Base-by-base conservation (phyloP, 2,329 filamentous ascomycete genomes). In the Colletotrichum sojae region DNA sequence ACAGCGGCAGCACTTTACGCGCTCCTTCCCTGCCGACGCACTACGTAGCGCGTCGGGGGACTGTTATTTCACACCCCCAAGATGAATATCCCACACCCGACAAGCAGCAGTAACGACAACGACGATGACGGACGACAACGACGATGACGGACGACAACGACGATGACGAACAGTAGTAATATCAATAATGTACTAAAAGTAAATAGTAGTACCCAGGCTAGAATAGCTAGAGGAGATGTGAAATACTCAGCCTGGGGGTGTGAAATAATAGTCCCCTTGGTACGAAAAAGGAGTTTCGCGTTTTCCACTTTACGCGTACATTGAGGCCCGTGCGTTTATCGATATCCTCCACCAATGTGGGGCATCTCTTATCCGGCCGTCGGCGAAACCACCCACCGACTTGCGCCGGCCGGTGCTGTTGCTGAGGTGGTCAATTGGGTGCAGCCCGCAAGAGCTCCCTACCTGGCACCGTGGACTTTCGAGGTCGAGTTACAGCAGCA, bases 271-370 rank as follows among this genome's bases (percentile, higher is more conserved):
- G n/a, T n/a, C n/a, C n/a, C n/a, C n/a, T n/a, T n/a, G n/a, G n/a
- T n/a, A n/a, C 16, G 9, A 43, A 67, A 72, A 71, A 67, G 62
- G 62, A 67, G 70, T 62, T 67, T 55, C 59, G 67, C 70, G 71
- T 66, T 71, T 73, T 68, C 70, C 71, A 72, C 71, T 72, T 72
- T 69, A 73, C 71, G 71, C 71, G 70, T 58, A 25, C n/a, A 13
- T 1, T 2, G 3, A 64, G 66, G 66, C 5, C 67, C 43, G 63
- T 71, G 70, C 67, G 18, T 22, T n/a, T 18, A 51, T 51, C 36
- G 20, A 20, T 13, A 18, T 0, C 18, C 13, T 16, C 46, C 9
- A 4, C 5, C 4, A 25, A 22, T 16, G 46, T 49, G 45, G 31
- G 45, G 22, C 66, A 49, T 40, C 56, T 36, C 55, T 6, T 2